Percentiles rank a stretch among this genome's conserved stretches.
Conservation (phyloP, 2,329 filamentous ascomycete species). For the Fusarium nisikadoi region DNA sequence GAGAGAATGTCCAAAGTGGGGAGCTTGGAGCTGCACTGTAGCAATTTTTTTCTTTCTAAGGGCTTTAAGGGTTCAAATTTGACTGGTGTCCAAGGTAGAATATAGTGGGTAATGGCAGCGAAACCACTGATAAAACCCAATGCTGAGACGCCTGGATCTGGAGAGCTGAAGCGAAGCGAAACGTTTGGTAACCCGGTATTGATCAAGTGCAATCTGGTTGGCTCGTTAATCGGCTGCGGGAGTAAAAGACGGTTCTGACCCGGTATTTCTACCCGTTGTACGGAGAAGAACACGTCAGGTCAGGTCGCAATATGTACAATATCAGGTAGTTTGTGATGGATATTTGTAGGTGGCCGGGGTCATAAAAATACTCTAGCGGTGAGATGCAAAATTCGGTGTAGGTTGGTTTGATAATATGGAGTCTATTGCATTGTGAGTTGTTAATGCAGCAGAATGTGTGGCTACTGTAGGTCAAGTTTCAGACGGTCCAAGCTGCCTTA, state of each 20-base stretch:
- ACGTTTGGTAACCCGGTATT: constrained; percentile 17
- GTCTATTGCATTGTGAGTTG: constrained; percentile 26
- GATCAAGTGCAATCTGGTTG: constrained; percentile 25
- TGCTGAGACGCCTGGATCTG: constrained; percentile 15
- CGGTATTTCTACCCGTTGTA: constrained; percentile 24
- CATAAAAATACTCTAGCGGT: constrained; percentile 22
- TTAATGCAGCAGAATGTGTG: constrained; percentile 30
- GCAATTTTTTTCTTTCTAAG: constrained; percentile 32
- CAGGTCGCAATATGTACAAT: constrained; percentile 5
- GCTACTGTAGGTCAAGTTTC: constrained; percentile 26
- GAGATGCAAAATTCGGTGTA: constrained; percentile 5
- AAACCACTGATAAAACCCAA: constrained; percentile 6
- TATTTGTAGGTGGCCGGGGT: constrained; percentile 21
- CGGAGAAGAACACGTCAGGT: constrained; percentile 9
- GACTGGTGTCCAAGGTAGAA: constrained; percentile 18
- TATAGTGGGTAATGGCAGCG: constrained; percentile 36
- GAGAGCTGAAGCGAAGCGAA: constrained; percentile 21
- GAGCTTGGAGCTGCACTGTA: constrained; percentile 37
- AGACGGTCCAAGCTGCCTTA: constrained; percentile 22
- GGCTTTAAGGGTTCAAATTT: constrained; percentile 34
- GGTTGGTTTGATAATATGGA: constrained; percentile 23
- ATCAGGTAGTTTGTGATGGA: constrained; percentile 21
- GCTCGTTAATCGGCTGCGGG: constrained; percentile 27
- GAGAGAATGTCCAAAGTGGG: constrained; percentile 34
- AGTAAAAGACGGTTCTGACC: constrained; percentile 22